Conservation (phyloP, 2,329 filamentous ascomycete genomes). For the Colletotrichum sp. region DNA sequence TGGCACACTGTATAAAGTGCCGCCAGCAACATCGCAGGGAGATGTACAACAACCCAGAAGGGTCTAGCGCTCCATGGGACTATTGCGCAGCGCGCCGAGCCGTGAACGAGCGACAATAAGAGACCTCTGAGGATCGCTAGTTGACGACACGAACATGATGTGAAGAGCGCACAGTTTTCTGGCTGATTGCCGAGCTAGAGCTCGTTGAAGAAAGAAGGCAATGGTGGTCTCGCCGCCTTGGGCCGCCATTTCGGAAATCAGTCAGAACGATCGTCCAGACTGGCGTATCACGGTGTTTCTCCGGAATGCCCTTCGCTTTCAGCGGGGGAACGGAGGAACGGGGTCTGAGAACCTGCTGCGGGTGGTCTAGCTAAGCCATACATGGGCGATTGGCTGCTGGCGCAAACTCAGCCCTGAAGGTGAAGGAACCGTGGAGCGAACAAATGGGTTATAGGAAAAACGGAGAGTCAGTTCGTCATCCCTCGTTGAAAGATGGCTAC, state of each 20-base stretch:
- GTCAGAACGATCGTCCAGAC: background rate
- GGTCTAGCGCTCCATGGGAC: background rate
- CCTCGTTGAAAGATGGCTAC: background rate
- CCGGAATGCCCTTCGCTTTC: background rate
- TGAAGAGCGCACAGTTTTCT: background rate
- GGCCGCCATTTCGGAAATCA: background rate
- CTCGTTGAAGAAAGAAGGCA: background rate
- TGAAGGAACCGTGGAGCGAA: background rate
- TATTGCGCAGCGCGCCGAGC: rapidly evolving
- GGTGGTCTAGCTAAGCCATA: background rate
- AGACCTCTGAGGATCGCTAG: background rate
- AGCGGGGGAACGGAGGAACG: background rate
- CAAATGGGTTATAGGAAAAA: background rate
- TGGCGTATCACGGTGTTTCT: background rate
- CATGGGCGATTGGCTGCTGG: background rate
- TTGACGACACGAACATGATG: background rate
- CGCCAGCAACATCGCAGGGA: background rate
- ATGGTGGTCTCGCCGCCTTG: background rate
- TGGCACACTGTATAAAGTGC: rapidly evolving
- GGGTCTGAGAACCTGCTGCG: background rate
- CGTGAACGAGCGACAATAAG: background rate
- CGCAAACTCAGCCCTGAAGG: background rate
- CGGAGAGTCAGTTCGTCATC: background rate
- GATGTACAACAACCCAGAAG: rapidly evolving
- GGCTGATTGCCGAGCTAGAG: background rate